Evolutionary conservation across 108 stramenopile genomes (phyloP).

Genomic region (Craspedostauros australis): DNA sequence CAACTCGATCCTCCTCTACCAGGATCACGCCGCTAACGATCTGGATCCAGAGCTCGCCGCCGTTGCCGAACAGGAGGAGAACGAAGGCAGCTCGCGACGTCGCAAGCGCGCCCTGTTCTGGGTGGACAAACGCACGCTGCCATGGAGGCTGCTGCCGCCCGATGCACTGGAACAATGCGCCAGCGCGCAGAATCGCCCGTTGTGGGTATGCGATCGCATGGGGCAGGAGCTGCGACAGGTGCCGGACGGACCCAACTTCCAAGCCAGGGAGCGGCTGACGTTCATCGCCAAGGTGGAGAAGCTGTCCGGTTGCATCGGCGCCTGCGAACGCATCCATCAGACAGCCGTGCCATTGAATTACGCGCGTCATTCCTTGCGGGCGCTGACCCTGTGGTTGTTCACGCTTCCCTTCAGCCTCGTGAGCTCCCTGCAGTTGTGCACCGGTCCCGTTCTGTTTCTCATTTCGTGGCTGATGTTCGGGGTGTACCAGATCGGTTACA

Average conservation of each 20-base stretch:
- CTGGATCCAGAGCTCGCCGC: conserved; percentile 29
- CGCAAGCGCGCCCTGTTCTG: conserved; percentile 69
- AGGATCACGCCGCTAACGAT: conserved; percentile 37
- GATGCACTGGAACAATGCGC: conserved; percentile 68
- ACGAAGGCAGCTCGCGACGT: conserved; percentile 44
- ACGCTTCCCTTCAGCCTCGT: conserved; percentile 85
- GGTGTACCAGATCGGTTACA: conserved; percentile 89
- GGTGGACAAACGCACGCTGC: conserved; percentile 79
- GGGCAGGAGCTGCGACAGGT: conserved; percentile 57
- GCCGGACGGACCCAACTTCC: conserved; percentile 59
- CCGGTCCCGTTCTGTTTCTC: conserved; percentile 77
- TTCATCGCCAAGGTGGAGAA: conserved; percentile 75
- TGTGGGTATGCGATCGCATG: conserved; percentile 84
- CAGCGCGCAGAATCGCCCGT: conserved; percentile 80
- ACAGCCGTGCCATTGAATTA: conserved; percentile 94
- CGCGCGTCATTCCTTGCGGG: conserved; percentile 86
- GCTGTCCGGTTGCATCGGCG: conserved; percentile 71
- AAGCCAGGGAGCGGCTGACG: conserved; percentile 77
- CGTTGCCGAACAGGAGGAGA: conserved; percentile 64
- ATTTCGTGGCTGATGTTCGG: conserved; percentile 92
- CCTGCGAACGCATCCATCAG: conserved; percentile 92
- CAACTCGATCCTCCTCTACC: conserved; percentile 69
- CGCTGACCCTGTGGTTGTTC: conserved; percentile 87
- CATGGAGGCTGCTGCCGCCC: conserved; percentile 69
- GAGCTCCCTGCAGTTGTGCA: conserved; percentile 64